Evolutionary conservation across 2,329 filamentous ascomycete species (phyloP).

Genomic region (Echinosphaeria canescens): DNA sequence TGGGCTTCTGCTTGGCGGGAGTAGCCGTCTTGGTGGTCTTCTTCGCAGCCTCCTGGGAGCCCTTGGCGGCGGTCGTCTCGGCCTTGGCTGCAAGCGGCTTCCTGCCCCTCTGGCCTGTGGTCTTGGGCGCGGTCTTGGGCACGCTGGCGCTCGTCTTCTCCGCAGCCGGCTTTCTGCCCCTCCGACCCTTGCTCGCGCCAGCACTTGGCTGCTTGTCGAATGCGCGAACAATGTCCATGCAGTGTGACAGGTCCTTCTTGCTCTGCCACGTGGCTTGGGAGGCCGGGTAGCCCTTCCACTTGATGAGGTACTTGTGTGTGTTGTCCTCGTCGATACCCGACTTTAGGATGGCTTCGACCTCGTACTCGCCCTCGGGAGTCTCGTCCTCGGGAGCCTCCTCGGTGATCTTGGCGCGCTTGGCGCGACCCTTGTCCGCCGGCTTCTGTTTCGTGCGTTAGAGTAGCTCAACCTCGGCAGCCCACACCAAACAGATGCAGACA

Average conservation of each 20-base stretch:
- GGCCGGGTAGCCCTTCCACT: conserved; percentile 25
- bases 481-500: too few relatives aligned
- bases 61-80: neutral
- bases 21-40: conserved; percentile 1
- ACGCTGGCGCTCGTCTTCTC: too few relatives aligned
- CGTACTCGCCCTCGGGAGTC: conserved; percentile 13
- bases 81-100: too few relatives aligned
- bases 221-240: conserved; percentile 12
- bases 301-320: conserved; percentile 24
- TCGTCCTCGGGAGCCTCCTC: conserved; percentile 3
- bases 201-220: conserved; percentile 12
- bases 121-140: conserved; percentile 1
- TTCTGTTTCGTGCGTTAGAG: too few relatives aligned
- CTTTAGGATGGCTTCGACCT: conserved; percentile 24
- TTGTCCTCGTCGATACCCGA: conserved; percentile 15
- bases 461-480: too few relatives aligned
- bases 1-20: neutral
- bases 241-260: conserved; percentile 17
- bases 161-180: too few relatives aligned
- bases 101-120: too few relatives aligned
- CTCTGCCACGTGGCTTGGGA: conserved; percentile 31
- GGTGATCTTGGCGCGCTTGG: too few relatives aligned
- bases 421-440: too few relatives aligned
- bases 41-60: conserved; percentile 1
- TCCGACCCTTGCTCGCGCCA: conserved; percentile 3